These are phyloP conservation scores for Aspergillus ostianus DNA, from an alignment of 495 filamentous ascomycete genomes.

Conservation along the genomic window DNA sequence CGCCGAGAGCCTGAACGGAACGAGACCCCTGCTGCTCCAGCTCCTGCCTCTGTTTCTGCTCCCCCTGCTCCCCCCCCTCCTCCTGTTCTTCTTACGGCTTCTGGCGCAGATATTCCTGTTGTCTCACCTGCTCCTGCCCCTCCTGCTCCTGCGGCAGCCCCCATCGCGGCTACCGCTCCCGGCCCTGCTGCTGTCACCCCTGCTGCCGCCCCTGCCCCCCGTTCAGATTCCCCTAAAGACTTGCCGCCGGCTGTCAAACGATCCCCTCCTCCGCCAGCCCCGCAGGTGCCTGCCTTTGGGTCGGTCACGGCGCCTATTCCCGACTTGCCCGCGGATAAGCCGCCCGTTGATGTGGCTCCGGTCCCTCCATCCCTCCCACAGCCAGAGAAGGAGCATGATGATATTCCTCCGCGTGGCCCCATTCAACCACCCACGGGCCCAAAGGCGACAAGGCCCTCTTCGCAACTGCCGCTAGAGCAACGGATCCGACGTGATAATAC, in stretches of 20 bases:
- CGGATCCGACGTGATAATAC: constrained; percentile 22
- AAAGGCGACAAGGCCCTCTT: constrained; percentile 34
- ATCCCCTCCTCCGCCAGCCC: constrained; percentile 73
- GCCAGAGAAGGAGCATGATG: constrained; percentile 29
- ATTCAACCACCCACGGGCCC: constrained; percentile 43
- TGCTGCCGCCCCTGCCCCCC: constrained; percentile 22
- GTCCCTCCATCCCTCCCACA: constrained; percentile 33
- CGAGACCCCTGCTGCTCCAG: background rate
- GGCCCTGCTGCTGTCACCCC: background rate
- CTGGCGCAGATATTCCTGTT: no score
- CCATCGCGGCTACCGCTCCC: no score
- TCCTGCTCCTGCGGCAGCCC: background rate
- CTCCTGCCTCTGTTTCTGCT: no score
- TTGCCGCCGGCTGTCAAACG: constrained; percentile 35
- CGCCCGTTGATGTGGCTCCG: constrained; percentile 39
- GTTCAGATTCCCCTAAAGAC: constrained; percentile 42
- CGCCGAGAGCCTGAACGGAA: constrained; percentile 38
- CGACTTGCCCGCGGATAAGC: constrained; percentile 29
- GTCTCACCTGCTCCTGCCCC: no score
- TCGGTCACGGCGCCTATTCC: constrained; percentile 45
- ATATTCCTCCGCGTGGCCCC: constrained; percentile 17
- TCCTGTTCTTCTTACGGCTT: background rate
- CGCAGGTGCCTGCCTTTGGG: constrained; percentile 80
- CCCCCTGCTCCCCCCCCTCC: no score
- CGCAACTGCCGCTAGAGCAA: constrained; percentile 21